phyloP scores from a whole-genome alignment of 495 filamentous ascomycete species.

The Aspergillus ostianus region DNA sequence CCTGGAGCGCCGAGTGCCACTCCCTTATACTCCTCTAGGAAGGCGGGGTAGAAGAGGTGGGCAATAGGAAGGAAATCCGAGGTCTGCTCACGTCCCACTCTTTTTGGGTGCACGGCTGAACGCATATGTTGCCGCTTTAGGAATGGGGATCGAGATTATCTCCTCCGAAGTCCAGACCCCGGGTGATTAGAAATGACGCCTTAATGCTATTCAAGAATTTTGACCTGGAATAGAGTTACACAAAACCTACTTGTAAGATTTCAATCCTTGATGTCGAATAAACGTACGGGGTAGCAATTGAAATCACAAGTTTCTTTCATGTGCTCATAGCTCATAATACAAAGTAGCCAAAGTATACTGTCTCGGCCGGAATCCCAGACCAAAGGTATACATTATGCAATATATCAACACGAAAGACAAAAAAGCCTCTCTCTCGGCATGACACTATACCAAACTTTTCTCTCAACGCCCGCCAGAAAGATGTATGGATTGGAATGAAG shows the following conservation, averaged over 20 bases:
- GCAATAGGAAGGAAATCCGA: no score
- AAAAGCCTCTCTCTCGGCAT: neutral
- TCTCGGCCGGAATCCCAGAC: neutral
- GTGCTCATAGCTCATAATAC: conserved; percentile 20
- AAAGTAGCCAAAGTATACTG: conserved; percentile 5
- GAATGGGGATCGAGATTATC: neutral
- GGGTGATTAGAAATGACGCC: neutral
- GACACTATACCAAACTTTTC: conserved; percentile 15
- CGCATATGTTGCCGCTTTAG: neutral
- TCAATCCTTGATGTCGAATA: no score
- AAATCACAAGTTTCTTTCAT: conserved; percentile 5
- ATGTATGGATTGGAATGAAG: neutral
- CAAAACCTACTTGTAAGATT: neutral
- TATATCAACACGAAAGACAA: conserved; percentile 1
- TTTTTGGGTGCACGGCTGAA: neutral
- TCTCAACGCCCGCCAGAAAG: conserved; percentile 20
- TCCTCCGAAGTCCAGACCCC: neutral
- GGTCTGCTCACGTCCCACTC: neutral
- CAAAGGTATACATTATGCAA: neutral
- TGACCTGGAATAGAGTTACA: neutral
- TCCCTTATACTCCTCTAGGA: neutral
- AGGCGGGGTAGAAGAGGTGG: neutral
- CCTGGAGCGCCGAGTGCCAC: no score
- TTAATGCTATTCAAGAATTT: no score
- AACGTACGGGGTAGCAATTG: conserved; percentile 1